A percentile compares a stretch with the other conserved stretches of the same genome.
Conservation (phyloP, 1,139 yeast genomes). For the Lizanozyma gosingica region DNA sequence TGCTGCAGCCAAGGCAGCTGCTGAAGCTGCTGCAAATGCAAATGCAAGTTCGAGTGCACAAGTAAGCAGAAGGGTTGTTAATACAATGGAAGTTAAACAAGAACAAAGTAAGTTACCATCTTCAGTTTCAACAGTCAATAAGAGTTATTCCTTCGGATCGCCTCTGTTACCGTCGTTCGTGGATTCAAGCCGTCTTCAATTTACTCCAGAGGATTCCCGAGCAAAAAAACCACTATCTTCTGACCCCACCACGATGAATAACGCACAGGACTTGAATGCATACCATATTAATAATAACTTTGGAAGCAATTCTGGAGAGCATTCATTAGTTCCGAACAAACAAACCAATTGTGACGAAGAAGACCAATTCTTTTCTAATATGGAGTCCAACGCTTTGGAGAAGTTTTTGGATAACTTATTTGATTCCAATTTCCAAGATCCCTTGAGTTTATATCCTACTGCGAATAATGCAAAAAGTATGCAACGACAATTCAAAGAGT, state of each 20-base stretch:
- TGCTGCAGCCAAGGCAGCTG: not conserved
- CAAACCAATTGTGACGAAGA: constrained; percentile 16
- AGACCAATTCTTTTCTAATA: constrained; percentile 37
- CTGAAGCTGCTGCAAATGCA: not conserved
- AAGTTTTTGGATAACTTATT: constrained; percentile 26
- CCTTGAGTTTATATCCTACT: not conserved
- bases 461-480: not conserved
- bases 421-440: not conserved
- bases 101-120: not conserved
- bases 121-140: not conserved
- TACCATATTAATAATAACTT: not conserved
- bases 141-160: not conserved
- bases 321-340: too few relatives aligned
- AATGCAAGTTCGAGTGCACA: not conserved
- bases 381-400: constrained; percentile 38
- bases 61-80: too few relatives aligned
- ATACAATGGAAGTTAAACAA: too few relatives aligned
- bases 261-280: not conserved
- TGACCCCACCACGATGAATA: not conserved
- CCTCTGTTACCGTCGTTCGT: not conserved
- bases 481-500: constrained; percentile 4
- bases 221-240: not conserved
- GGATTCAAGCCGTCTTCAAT: not conserved
- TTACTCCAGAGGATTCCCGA: not conserved
- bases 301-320: too few relatives aligned